Percentiles rank a stretch among this genome's conserved stretches.
Conservation (phyloP, 2,329 filamentous ascomycete genomes). For the Leptographium wingfieldii region DNA sequence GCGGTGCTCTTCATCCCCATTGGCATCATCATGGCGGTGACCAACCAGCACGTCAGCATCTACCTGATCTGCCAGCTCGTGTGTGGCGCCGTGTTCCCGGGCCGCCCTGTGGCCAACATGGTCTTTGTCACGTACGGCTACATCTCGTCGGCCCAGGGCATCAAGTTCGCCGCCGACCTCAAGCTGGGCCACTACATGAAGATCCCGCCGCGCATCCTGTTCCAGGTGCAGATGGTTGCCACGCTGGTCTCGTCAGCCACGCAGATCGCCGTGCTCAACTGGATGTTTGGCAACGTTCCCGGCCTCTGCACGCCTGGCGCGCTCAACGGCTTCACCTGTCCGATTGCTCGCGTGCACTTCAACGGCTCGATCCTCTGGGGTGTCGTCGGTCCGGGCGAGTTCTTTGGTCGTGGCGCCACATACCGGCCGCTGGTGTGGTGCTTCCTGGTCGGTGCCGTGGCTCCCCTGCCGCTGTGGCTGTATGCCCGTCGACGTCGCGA, state of each 20-base stretch:
- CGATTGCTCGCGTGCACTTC: conserved; percentile 78
- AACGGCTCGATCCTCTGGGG: conserved; percentile 86
- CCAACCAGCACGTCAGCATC: conserved; percentile 77
- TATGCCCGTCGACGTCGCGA: conserved; percentile 47
- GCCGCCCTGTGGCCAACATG: conserved; percentile 82
- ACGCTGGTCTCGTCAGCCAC: conserved; percentile 67
- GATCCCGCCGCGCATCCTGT: conserved; percentile 66
- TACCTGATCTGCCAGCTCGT: conserved; percentile 80
- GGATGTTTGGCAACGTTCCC: conserved; percentile 72
- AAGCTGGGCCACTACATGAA: conserved; percentile 87
- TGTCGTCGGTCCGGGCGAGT: conserved; percentile 68
- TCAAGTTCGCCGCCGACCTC: conserved; percentile 78
- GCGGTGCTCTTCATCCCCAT: conserved; percentile 79
- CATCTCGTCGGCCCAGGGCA: conserved; percentile 76
- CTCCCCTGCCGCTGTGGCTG: conserved; percentile 63
- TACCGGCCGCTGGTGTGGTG: conserved; percentile 72
- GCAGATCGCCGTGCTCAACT: conserved; percentile 76
- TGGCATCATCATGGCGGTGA: conserved; percentile 86
- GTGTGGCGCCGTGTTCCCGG: conserved; percentile 70
- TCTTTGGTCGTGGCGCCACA: conserved; percentile 64
- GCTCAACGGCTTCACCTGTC: conserved; percentile 80
- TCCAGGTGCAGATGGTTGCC: conserved; percentile 64
- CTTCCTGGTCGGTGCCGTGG: conserved; percentile 63
- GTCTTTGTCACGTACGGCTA: conserved; percentile 88
- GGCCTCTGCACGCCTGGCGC: conserved; percentile 67